Conservation (phyloP, 169 alveolate species). For the Besnoitia besnoiti region DNA sequence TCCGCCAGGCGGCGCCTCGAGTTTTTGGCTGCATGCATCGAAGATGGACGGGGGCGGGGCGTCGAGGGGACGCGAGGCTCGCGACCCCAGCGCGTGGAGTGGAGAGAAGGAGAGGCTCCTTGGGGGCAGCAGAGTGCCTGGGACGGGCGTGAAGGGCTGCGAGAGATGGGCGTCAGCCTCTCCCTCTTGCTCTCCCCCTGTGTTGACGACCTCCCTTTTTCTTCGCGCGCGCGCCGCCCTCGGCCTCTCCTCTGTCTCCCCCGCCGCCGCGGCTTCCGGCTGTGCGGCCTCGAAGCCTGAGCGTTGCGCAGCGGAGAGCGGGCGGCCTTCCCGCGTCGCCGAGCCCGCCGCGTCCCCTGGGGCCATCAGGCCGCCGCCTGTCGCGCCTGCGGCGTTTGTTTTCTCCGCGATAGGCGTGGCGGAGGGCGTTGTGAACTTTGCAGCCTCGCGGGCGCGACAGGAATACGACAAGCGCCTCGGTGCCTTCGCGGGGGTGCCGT, state of each 20-base stretch:
- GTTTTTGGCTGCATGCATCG: background rate
- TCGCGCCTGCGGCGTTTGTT: constrained; percentile 8
- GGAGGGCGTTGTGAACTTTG: constrained; percentile 19
- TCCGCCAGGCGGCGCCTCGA: background rate
- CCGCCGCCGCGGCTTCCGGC: background rate
- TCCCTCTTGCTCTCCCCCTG: background rate
- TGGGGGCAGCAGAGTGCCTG: too few species aligned
- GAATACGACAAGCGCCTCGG: constrained; percentile 25
- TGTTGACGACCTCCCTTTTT: background rate
- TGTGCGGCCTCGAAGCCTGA: background rate
- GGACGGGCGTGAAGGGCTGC: too few species aligned
- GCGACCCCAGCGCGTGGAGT: too few species aligned
- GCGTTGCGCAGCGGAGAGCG: background rate
- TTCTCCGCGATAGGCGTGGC: constrained; percentile 22
- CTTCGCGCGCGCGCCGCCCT: background rate
- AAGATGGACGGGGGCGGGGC: background rate
- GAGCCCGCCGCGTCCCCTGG: background rate
- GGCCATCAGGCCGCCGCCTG: background rate
- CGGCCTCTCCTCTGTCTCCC: background rate
- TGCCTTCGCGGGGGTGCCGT: background rate
- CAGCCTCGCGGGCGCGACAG: constrained; percentile 16
- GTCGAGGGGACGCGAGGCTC: background rate
- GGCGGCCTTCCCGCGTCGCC: background rate
- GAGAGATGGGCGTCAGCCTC: background rate
- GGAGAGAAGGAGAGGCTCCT: too few species aligned